Percentiles rank a stretch among this genome's conserved stretches.
Evolutionary conservation across 257 asterid species (phyloP).

Genomic region (Rhazya stricta): DNA sequence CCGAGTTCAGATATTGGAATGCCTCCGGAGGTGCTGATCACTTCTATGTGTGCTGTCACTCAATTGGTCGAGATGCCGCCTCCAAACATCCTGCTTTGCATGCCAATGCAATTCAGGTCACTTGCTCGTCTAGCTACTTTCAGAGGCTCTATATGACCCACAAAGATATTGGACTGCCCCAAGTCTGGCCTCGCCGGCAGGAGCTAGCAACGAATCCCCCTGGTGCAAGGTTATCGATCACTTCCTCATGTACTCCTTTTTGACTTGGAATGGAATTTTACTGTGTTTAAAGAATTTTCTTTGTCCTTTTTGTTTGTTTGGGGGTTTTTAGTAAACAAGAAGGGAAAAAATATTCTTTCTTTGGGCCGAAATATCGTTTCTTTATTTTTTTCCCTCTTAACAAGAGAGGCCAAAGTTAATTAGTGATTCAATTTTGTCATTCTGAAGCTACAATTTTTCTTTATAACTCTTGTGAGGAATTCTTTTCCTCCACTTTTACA

Average conservation of each 20-base stretch:
- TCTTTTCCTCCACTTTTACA: too few species aligned
- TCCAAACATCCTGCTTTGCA: conserved; percentile 45
- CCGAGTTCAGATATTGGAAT: conserved; percentile 55
- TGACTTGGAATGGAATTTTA: not conserved
- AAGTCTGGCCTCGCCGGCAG: conserved; percentile 67
- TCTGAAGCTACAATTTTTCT: not conserved
- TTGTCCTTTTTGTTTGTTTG: not conserved
- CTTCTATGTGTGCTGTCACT: conserved; percentile 66
- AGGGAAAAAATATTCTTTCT: not conserved
- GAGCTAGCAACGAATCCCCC: conserved; percentile 40
- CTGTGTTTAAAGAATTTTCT: not conserved
- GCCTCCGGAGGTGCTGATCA: conserved; percentile 78
- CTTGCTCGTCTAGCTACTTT: conserved; percentile 74
- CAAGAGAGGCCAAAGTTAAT: not conserved
- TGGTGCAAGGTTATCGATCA: conserved; percentile 28
- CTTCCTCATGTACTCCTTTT: not conserved
- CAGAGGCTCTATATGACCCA: conserved; percentile 68
- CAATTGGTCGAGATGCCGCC: conserved; percentile 64
- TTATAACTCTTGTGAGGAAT: not conserved
- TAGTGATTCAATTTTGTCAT: too few species aligned
- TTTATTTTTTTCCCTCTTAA: not conserved
- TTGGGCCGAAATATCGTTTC: not conserved
- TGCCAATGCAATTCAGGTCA: conserved; percentile 59
- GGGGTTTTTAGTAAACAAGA: not conserved
- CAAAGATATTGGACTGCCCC: conserved; percentile 68